A percentile compares a stretch with the other conserved stretches of the same genome.
These are phyloP conservation scores for Suillus subluteus DNA, from an alignment of 768 basidiomycete genomes.

Conservation along the genomic window DNA sequence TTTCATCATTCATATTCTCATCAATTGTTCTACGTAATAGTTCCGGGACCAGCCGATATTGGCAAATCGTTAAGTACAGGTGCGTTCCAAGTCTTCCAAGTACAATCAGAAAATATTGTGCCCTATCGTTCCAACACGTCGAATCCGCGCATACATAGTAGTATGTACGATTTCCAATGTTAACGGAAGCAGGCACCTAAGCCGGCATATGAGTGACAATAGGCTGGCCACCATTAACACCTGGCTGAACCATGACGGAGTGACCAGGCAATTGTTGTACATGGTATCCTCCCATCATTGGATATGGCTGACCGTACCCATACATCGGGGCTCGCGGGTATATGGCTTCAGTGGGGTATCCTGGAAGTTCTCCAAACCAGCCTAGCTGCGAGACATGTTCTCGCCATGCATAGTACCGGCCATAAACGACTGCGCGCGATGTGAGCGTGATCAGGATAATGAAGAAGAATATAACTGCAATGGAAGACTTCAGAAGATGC, in stretches of 20 bases:
- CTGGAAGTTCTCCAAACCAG: slow-evolving; percentile 77
- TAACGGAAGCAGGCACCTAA: slow-evolving; percentile 13
- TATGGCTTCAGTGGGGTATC: slow-evolving; percentile 43
- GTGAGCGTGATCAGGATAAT: slow-evolving; percentile 60
- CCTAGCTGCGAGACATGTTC: slow-evolving; percentile 58
- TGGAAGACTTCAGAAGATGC: not conserved
- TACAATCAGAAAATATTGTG: not conserved
- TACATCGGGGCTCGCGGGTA: slow-evolving; percentile 32
- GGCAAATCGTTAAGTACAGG: not conserved
- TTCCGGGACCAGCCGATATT: not conserved
- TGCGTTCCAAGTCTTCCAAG: not conserved
- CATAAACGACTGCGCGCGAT: slow-evolving; percentile 36
- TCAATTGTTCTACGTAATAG: slow-evolving; percentile 20
- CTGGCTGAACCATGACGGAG: slow-evolving; percentile 71
- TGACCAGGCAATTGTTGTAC: slow-evolving; percentile 59
- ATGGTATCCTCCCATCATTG: slow-evolving; percentile 35
- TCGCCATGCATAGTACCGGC: slow-evolving; percentile 41
- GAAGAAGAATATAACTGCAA: slow-evolving; percentile 50
- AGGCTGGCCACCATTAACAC: slow-evolving; percentile 59
- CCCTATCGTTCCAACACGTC: not conserved
- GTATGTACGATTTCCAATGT: not conserved
- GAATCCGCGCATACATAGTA: not conserved
- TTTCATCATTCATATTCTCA: slow-evolving; percentile 18
- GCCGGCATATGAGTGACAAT: slow-evolving; percentile 62
- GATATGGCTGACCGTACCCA: slow-evolving; percentile 34